A percentile compares a stretch with the other conserved stretches of the same genome.
These are phyloP conservation scores for Chlorociboria aeruginascens DNA, from an alignment of 495 filamentous ascomycete species.

Conservation along the genomic window DNA sequence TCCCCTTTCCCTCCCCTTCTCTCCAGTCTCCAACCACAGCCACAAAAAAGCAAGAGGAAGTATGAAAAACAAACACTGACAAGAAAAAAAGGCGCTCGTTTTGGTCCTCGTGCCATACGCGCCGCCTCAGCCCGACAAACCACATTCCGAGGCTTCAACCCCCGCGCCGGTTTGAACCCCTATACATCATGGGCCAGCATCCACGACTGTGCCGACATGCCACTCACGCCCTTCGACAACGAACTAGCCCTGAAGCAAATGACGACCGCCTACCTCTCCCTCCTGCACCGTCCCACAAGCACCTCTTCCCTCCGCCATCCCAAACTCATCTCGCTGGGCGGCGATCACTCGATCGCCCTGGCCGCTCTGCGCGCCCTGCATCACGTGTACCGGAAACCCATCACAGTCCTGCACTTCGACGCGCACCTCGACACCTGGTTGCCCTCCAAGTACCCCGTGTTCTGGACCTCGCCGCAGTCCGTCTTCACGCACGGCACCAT, in stretches of 20 bases:
- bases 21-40: conserved; percentile 20
- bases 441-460: conserved; percentile 62
- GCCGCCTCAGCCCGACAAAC: conserved; percentile 65
- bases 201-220: conserved; percentile 66
- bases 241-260: conserved; percentile 58
- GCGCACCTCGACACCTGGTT: conserved; percentile 74
- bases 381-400: conserved; percentile 53
- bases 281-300: conserved; percentile 25
- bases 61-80: background rate
- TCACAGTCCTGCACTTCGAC: conserved; percentile 79
- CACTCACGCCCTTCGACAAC: conserved; percentile 56
- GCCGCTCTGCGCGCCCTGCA: conserved; percentile 63
- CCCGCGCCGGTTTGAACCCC: conserved; percentile 65
- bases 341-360: conserved; percentile 70
- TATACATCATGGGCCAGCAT: conserved; percentile 40
- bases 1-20: background rate
- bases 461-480: conserved; percentile 57
- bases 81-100: conserved; percentile 48
- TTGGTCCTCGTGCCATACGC: conserved; percentile 73
- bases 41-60: conserved; percentile 10
- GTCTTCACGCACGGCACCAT: conserved; percentile 77
- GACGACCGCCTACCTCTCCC: conserved; percentile 21
- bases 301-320: conserved; percentile 30
- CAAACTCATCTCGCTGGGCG: conserved; percentile 67
- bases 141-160: conserved; percentile 63